Evolutionary conservation across 2,329 filamentous ascomycete genomes (phyloP), one percentile per base, ranked within the genome.

Genomic region (Incumbomyces delicatus): DNA sequence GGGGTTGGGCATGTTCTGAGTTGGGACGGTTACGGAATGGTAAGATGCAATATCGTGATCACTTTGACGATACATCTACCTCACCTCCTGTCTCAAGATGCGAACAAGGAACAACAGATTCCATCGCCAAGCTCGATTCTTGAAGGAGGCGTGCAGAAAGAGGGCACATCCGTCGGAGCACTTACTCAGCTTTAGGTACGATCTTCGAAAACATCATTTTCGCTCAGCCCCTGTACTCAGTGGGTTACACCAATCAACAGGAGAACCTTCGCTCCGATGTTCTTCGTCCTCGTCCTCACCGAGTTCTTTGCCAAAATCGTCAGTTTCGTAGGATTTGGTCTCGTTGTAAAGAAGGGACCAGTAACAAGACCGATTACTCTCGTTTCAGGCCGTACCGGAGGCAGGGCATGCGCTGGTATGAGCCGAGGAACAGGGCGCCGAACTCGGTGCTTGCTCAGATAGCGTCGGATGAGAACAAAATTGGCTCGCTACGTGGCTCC

Each of bases 401-500:
- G 27, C 50, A 55, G 44, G 46, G 45, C 20, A 29, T 54, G 17
- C 65, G 82, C 49, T 87, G 82, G 83, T 83, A 87, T 56, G 77
- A 85, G 58, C 79, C 80, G 0, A 71, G 76, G 17, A 74, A 72
- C 3, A 74, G 81, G 18, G 80, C 73, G 1, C 79, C 83, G 0
- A 72, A 78, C 0, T 65, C 72, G 10, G 68, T 88, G 4, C 68
- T 87, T 2, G 78, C 78, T 0, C 75, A 81, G 53, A 82, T 88
- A 52, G 87, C 81, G 2, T 77, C 75, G 37, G 84, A 88, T 57
- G 76, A 79, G 1, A 79, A 78, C 18, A 75, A 80, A 0, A 65
- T 88, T 16, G 79, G 78, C 35, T 81, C 79, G 0, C 73, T 88
- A 52, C 47, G 17, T n/a, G 36, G 35, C n/a, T 41, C 50, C 1